Evolutionary conservation across 78 protist species (phyloP), one percentile per base, ranked within the genome.

Genomic region (Reticulomyxa filosa): DNA sequence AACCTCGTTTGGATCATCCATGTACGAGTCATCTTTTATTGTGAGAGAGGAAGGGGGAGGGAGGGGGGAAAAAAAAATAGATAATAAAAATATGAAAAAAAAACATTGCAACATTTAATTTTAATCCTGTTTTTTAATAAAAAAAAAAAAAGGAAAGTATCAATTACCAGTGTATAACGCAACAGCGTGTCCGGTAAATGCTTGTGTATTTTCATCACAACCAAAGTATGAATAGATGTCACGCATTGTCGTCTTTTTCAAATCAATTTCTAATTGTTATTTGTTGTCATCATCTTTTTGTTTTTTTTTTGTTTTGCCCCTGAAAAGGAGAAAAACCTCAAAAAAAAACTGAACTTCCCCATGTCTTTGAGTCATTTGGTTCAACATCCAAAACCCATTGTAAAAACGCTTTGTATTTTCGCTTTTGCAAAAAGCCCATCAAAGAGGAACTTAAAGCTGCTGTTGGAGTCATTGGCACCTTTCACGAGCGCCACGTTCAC

Each of bases 131-230:
- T n/a, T n/a, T n/a, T n/a, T n/a, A n/a, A n/a, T n/a, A n/a, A n/a
- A n/a, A n/a, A n/a, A n/a, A n/a, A n/a, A n/a, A n/a, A n/a, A n/a
- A n/a, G n/a, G n/a, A n/a, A n/a, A n/a, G n/a, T n/a, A n/a, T n/a
- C n/a, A n/a, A n/a, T n/a, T n/a, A n/a, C n/a, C 72, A 62, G 64
- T 78, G 78, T 85, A 74, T 36, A 90, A 85, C 13, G 91, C 90
- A 61, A 91, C 63, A 57, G 96, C 86, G 65, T 91, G 97, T 22
- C 99, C 99, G 55, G 88, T 52, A 72, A 92, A 89, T 63, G 90
- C 97, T 10, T 69, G 23, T 8, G 92, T 87, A 67, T 80, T 77
- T 30, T 34, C 65, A 39, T 75, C 78, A 30, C 88, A 59, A 22
- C 80, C 81, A 69, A 78, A 96, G 61, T 93, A 62, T 26, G 59